phyloP scores from a whole-genome alignment of 2,329 filamentous ascomycete species.

The Ophiosphaerella korrae region DNA sequence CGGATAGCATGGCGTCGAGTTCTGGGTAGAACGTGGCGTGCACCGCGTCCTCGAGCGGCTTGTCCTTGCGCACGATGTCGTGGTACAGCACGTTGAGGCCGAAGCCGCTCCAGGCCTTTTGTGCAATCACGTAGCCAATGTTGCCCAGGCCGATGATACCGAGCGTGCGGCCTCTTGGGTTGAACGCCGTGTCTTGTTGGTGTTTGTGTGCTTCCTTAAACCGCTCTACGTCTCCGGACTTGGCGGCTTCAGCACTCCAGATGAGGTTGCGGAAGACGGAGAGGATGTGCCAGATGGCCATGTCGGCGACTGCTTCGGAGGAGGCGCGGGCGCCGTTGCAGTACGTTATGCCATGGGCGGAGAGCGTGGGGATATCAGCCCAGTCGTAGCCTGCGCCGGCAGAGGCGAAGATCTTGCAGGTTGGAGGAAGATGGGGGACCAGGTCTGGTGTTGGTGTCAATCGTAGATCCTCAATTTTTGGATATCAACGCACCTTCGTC shows the following conservation, averaged over 20 bases:
- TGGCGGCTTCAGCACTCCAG: slow-evolving; percentile 18
- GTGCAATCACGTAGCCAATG: slow-evolving; percentile 40
- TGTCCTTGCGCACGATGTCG: slow-evolving; percentile 23
- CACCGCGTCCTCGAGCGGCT: slow-evolving; percentile 14
- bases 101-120: slow-evolving; percentile 31
- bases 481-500: slow-evolving; percentile 37
- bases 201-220: slow-evolving; percentile 12
- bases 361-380: slow-evolving; percentile 52
- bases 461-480: no score
- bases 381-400: slow-evolving; percentile 65
- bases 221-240: slow-evolving; percentile 13
- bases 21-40: slow-evolving; percentile 31
- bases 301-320: slow-evolving; percentile 72
- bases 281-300: slow-evolving; percentile 64
- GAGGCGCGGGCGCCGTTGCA: slow-evolving; percentile 54
- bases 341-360: slow-evolving; percentile 48
- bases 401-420: slow-evolving; percentile 59
- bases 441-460: slow-evolving; percentile 47
- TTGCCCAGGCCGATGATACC: slow-evolving; percentile 46
- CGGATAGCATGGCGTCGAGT: slow-evolving; percentile 35
- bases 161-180: slow-evolving; percentile 31
- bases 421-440: slow-evolving; percentile 58
- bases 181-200: slow-evolving; percentile 15
- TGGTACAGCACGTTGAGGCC: slow-evolving; percentile 45
- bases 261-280: slow-evolving; percentile 58